These are phyloP conservation scores for Hericium rajendrae DNA, from an alignment of 768 basidiomycete species.

Conservation along the genomic window DNA sequence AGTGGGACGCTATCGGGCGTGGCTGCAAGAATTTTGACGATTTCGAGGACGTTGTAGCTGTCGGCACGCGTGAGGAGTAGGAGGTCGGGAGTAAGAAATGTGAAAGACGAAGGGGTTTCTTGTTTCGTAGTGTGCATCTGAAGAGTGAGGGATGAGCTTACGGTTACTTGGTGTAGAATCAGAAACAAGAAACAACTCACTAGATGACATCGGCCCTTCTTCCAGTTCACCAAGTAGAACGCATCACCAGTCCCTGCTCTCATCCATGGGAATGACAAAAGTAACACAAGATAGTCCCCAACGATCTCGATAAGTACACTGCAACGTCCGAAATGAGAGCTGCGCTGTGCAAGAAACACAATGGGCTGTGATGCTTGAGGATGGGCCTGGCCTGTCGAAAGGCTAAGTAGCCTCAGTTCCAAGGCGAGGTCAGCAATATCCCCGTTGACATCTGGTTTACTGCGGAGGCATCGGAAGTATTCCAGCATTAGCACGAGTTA, in stretches of 20 bases:
- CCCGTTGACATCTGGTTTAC: background rate
- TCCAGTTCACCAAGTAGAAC: conserved; percentile 20
- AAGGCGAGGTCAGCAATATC: background rate
- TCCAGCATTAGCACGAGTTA: background rate
- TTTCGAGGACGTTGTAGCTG: conserved; percentile 13
- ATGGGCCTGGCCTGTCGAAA: conserved; percentile 10
- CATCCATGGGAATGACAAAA: conserved; percentile 7
- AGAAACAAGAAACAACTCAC: conserved; percentile 11
- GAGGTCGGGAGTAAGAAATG: conserved; percentile 17
- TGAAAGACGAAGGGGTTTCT: conserved; percentile 17
- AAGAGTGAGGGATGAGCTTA: background rate
- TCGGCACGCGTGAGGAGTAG: conserved; percentile 19
- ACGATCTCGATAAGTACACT: conserved; percentile 11
- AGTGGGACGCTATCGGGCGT: background rate
- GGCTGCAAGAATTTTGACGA: conserved; percentile 6
- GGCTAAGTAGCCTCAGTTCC: conserved; percentile 8
- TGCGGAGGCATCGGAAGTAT: background rate
- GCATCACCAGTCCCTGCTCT: conserved; percentile 4
- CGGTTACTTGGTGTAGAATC: too few relatives aligned
- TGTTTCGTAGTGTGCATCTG: conserved; percentile 2
- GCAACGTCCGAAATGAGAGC: conserved; percentile 2
- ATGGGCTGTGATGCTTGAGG: conserved; percentile 5
- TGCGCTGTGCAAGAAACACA: conserved; percentile 5
- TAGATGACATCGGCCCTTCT: conserved; percentile 15
- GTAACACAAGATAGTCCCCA: conserved; percentile 8